These are phyloP conservation scores for Wickerhamiella kazuoi DNA, from an alignment of 805 yeast species.

Conservation along the genomic window DNA sequence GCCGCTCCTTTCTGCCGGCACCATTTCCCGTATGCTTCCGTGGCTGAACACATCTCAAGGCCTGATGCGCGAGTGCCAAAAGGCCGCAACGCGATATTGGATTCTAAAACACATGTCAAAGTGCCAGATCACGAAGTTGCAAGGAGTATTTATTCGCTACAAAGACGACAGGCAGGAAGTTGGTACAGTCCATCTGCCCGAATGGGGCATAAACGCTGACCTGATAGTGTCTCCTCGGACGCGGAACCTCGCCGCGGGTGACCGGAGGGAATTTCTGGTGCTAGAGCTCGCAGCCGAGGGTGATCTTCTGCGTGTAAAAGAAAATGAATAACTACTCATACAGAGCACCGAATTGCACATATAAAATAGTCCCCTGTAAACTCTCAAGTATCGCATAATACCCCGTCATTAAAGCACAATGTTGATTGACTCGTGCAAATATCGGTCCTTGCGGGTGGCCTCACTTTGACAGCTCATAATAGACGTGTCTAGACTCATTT, in stretches of 20 bases:
- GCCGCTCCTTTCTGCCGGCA: neutral
- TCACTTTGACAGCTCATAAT: too few relatives aligned
- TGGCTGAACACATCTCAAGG: slow-evolving; percentile 3
- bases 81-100: neutral
- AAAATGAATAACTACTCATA: too few relatives aligned
- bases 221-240: neutral
- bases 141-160: neutral
- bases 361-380: too few relatives aligned
- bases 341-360: too few relatives aligned
- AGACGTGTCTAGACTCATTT: too few relatives aligned
- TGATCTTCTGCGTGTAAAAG: too few relatives aligned
- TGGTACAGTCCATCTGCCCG: neutral
- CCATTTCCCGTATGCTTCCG: slow-evolving; percentile 2
- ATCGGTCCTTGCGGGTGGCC: too few relatives aligned
- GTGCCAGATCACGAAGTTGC: neutral
- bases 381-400: too few relatives aligned
- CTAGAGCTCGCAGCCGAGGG: slow-evolving; percentile 1
- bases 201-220: neutral
- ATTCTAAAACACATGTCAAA: neutral
- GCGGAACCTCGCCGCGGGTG: neutral
- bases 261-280: neutral
- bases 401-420: too few relatives aligned
- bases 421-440: too few relatives aligned
- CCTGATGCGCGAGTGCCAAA: slow-evolving; percentile 1
- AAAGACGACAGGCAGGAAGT: neutral